Conservation (phyloP, 805 yeast genomes). For the Ogataea pilisensis region DNA sequence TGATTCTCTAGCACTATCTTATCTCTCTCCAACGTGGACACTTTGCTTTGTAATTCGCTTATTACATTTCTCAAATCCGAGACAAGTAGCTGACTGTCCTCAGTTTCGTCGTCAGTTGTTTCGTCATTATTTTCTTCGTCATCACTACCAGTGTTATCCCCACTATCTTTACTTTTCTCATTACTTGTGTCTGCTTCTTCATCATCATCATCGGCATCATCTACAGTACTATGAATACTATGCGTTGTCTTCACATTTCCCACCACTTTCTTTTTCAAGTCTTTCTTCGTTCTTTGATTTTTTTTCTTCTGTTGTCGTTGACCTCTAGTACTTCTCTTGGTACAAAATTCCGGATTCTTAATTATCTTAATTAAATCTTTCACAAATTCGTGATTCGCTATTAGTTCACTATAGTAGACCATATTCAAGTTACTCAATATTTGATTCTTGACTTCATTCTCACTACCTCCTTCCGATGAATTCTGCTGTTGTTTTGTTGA, state of each 20-base stretch:
- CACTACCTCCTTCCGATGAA: constrained; percentile 5
- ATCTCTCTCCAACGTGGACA: constrained; percentile 28
- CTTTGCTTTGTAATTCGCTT: constrained; percentile 23
- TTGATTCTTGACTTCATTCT: constrained; percentile 29
- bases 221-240: neutral
- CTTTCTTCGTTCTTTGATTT: no score
- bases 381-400: constrained; percentile 26
- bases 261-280: neutral
- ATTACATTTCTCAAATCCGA: constrained; percentile 18
- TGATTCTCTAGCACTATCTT: constrained; percentile 43
- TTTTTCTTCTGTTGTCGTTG: no score
- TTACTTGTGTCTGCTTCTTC: constrained; percentile 2
- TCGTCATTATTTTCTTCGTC: neutral
- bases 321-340: neutral
- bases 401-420: constrained; percentile 28
- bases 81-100: constrained; percentile 3
- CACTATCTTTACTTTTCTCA: neutral
- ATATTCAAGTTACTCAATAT: constrained; percentile 24
- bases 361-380: constrained; percentile 16
- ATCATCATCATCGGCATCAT: neutral
- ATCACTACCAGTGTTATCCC: neutral
- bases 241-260: neutral
- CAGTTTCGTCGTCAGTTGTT: neutral
- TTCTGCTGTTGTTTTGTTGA: constrained; percentile 13
- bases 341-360: neutral